Evolutionary conservation across 306 rosid species (phyloP).

Genomic region (Prunus mongolica): DNA sequence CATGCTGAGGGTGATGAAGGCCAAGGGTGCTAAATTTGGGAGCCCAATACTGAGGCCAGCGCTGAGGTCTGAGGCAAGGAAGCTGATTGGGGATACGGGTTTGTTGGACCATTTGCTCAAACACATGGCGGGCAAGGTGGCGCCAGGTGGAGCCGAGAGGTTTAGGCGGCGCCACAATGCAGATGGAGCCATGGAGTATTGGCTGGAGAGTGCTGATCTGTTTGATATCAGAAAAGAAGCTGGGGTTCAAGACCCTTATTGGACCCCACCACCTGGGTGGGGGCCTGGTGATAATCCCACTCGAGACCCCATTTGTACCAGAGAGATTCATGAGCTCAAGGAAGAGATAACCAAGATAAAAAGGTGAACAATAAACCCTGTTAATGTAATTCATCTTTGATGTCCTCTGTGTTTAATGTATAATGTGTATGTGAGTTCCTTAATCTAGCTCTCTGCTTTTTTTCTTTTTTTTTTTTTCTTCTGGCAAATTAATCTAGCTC

Average conservation of each 20-base stretch:
- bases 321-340: constrained; percentile 46
- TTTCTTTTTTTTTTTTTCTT: no score
- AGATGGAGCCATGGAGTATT: constrained; percentile 91
- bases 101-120: constrained; percentile 83
- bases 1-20: constrained; percentile 75
- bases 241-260: constrained; percentile 79
- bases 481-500: no score
- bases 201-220: constrained; percentile 88
- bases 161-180: constrained; percentile 80
- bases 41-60: constrained; percentile 69
- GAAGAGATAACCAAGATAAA: constrained; percentile 57
- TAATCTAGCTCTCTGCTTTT: not conserved
- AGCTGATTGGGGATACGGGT: constrained; percentile 87
- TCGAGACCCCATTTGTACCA: constrained; percentile 47
- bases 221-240: constrained; percentile 55
- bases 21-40: constrained; percentile 53
- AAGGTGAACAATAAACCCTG: constrained; percentile 27
- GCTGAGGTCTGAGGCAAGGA: constrained; percentile 75
- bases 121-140: constrained; percentile 92
- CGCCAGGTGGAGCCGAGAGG: constrained; percentile 71
- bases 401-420: no score
- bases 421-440: not conserved
- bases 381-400: not conserved
- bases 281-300: constrained; percentile 67
- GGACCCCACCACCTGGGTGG: constrained; percentile 94